phyloP scores from a whole-genome alignment of 805 yeast genomes.

The Huiozyma naganishii region DNA sequence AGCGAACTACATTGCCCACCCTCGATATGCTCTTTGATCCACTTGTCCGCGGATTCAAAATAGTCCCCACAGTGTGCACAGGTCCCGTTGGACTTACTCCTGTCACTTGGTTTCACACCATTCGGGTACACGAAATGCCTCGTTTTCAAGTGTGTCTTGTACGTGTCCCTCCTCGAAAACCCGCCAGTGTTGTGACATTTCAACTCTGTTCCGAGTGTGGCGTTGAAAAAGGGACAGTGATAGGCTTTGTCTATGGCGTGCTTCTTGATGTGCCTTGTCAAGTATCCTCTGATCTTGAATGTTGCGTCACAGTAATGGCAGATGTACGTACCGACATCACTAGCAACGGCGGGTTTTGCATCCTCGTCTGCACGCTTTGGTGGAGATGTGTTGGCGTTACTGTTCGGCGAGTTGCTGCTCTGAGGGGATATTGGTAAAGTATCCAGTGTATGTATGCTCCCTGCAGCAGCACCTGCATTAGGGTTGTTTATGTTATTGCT shows the following conservation, averaged over 20 bases:
- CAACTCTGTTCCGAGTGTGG: conserved; percentile 18
- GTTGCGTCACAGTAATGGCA: conserved; percentile 73
- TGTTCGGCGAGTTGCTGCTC: conserved; percentile 13
- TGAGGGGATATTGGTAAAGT: conserved; percentile 15
- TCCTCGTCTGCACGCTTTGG: background rate
- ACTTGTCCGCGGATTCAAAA: conserved; percentile 51
- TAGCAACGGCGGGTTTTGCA: background rate
- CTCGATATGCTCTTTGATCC: conserved; percentile 83
- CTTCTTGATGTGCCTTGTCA: conserved; percentile 85
- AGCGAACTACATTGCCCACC: conserved; percentile 52
- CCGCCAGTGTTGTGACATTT: conserved; percentile 49
- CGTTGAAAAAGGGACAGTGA: conserved; percentile 34
- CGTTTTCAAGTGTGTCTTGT: conserved; percentile 82
- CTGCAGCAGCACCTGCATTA: conserved; percentile 1
- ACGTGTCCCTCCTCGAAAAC: conserved; percentile 84
- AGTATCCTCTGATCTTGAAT: conserved; percentile 76
- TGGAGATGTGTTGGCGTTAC: background rate
- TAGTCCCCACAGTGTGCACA: conserved; percentile 70
- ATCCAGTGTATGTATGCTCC: background rate
- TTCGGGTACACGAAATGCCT: conserved; percentile 82
- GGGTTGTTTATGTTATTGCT: background rate
- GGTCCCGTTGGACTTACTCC: conserved; percentile 58
- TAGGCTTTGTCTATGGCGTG: conserved; percentile 80
- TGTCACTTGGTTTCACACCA: conserved; percentile 61
- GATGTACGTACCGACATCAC: conserved; percentile 25